Conservation (phyloP, 768 basidiomycete genomes). For the Lactifluus hygrophoroides region DNA sequence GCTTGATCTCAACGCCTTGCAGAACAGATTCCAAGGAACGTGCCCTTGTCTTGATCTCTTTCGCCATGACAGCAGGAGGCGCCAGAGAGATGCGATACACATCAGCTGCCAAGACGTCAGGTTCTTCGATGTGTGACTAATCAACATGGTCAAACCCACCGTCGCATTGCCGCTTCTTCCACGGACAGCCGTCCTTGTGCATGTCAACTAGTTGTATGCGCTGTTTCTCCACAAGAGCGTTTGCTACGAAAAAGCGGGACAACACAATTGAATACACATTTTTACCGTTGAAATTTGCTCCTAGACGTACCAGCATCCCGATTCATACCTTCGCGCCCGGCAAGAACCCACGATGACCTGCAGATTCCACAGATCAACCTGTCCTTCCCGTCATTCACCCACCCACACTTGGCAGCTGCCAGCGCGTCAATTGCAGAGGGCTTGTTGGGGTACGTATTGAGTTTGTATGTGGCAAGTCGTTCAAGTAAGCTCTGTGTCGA, state of each 20-base stretch:
- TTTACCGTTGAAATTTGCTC: conserved; percentile 15
- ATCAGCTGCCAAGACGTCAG: conserved; percentile 2
- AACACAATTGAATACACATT: not conserved
- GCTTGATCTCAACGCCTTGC: conserved; percentile 49
- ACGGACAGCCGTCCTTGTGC: conserved; percentile 80
- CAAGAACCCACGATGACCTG: conserved; percentile 64
- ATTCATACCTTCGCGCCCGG: conserved; percentile 57
- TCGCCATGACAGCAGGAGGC: conserved; percentile 53
- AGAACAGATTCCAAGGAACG: conserved; percentile 43
- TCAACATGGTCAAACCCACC: conserved; percentile 35
- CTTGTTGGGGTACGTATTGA: conserved; percentile 75
- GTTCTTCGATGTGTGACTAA: not conserved
- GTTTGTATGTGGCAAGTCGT: conserved; percentile 69
- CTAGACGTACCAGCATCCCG: conserved; percentile 65
- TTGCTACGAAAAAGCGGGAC: conserved; percentile 37
- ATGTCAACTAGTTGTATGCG: conserved; percentile 50
- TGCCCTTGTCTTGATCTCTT: conserved; percentile 51
- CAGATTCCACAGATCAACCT: conserved; percentile 68
- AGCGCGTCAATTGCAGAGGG: conserved; percentile 67
- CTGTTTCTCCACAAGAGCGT: conserved; percentile 67
- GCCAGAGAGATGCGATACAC: conserved; percentile 52
- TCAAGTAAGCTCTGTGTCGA: conserved; percentile 65
- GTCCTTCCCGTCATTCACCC: conserved; percentile 79
- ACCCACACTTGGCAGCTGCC: conserved; percentile 74
- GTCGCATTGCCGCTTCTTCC: conserved; percentile 76